phyloP scores from a whole-genome alignment of 2,329 filamentous ascomycete genomes.

The Pseudogymnoascus sp. region DNA sequence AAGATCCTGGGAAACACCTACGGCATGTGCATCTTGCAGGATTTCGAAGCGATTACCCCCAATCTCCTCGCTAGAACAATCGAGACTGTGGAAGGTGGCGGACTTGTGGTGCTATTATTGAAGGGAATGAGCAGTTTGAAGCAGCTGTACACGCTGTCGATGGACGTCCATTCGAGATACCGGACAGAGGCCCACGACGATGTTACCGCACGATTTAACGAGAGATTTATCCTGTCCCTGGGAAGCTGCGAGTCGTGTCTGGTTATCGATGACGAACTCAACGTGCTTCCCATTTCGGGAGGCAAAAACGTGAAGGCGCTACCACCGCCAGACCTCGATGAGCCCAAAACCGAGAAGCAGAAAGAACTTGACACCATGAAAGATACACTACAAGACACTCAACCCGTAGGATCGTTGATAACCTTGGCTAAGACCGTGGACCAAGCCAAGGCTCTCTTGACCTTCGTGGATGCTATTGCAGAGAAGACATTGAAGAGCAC shows the following conservation, averaged over 20 bases:
- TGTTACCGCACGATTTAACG: constrained; percentile 93
- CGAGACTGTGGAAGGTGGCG: constrained; percentile 95
- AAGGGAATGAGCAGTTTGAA: constrained; percentile 97
- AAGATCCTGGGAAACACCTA: constrained; percentile 98
- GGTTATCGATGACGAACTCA: constrained; percentile 95
- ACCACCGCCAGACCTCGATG: constrained; percentile 66
- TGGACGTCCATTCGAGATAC: constrained; percentile 97
- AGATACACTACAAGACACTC: constrained; percentile 74
- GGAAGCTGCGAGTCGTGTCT: constrained; percentile 93
- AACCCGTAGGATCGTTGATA: constrained; percentile 78
- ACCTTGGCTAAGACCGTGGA: constrained; percentile 85
- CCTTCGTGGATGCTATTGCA: constrained; percentile 90
- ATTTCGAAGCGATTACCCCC: constrained; percentile 97
- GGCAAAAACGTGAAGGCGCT: constrained; percentile 82
- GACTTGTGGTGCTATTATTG: constrained; percentile 78
- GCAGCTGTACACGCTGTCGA: constrained; percentile 91
- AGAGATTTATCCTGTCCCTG: constrained; percentile 89
- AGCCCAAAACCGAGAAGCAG: constrained; percentile 63
- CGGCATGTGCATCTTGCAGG: constrained; percentile 96
- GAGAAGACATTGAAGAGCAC: constrained; percentile 94
- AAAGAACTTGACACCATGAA: constrained; percentile 81
- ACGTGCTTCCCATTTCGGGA: constrained; percentile 93
- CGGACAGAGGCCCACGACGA: constrained; percentile 93
- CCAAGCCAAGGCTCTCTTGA: constrained; percentile 93
- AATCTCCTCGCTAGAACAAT: constrained; percentile 91